A percentile compares a stretch with the other conserved stretches of the same genome.
Conservation (phyloP, 2,329 filamentous ascomycete species). For the Sordariomycetes sp. region DNA sequence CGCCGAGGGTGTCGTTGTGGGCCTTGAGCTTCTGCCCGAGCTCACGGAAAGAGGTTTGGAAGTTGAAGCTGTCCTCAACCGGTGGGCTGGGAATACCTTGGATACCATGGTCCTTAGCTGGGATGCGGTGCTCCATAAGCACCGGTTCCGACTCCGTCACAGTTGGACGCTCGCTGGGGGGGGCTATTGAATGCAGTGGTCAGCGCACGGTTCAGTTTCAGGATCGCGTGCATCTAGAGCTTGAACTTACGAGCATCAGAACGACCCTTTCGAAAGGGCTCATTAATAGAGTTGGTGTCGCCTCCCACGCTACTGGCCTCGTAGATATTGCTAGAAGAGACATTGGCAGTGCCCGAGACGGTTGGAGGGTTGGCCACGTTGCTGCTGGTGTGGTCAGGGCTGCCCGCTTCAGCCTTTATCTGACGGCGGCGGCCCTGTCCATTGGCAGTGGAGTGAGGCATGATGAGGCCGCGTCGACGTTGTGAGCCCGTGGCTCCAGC, state of each 20-base stretch:
- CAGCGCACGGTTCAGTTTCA: not conserved
- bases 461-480: too few species aligned
- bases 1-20: slow-evolving; percentile 56
- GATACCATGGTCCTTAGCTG: slow-evolving; percentile 10
- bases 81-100: slow-evolving; percentile 13
- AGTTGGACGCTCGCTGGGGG: slow-evolving; percentile 21
- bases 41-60: slow-evolving; percentile 33
- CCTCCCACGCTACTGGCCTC: too few species aligned
- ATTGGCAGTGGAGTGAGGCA: too few species aligned
- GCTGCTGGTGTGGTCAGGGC: too few species aligned
- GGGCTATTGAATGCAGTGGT: slow-evolving; percentile 15
- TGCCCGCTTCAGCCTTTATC: too few species aligned
- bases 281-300: too few species aligned
- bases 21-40: slow-evolving; percentile 56
- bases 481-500: too few species aligned
- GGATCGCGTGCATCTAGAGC: not conserved
- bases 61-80: slow-evolving; percentile 28
- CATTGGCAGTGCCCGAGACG: too few species aligned
- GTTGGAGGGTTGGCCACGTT: too few species aligned
- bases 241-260: slow-evolving; percentile 28
- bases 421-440: too few species aligned
- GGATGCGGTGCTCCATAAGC: slow-evolving; percentile 25
- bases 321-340: too few species aligned
- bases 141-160: slow-evolving; percentile 24
- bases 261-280: slow-evolving; percentile 17